A percentile compares a stretch with the other conserved stretches of the same genome.
phyloP scores from a whole-genome alignment of 495 filamentous ascomycete genomes.

The Amphirosellinia nigrospora region DNA sequence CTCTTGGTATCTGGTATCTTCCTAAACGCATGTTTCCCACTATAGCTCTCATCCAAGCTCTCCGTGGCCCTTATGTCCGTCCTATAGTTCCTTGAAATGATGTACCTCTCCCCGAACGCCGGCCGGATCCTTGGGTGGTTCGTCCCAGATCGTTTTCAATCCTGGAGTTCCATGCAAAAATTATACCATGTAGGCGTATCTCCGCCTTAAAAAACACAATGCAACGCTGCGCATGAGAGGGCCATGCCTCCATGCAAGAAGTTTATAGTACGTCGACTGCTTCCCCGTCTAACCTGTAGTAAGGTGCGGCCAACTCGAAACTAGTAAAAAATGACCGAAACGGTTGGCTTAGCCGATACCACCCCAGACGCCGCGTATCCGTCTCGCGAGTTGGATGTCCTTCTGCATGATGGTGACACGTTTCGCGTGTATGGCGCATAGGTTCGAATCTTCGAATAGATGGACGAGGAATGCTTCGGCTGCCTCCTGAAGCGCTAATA shows the following conservation, averaged over 20 bases:
- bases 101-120: constrained; percentile 18
- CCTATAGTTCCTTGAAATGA: constrained; percentile 7
- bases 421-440: constrained; percentile 95
- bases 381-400: constrained; percentile 87
- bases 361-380: constrained; percentile 74
- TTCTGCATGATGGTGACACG: constrained; percentile 98
- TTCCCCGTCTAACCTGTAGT: not conserved
- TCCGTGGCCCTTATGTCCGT: not conserved
- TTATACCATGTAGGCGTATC: not conserved
- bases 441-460: constrained; percentile 93
- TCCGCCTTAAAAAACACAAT: not conserved
- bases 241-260: not conserved
- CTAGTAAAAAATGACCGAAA: not conserved
- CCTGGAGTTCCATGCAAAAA: not conserved
- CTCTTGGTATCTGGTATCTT: constrained; percentile 24
- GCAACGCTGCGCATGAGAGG: not conserved
- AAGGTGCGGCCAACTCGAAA: not conserved
- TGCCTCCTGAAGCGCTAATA: constrained; percentile 88
- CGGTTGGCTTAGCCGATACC: constrained; percentile 44
- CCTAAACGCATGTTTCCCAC: constrained; percentile 20
- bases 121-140: not conserved
- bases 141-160: not conserved
- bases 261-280: not conserved
- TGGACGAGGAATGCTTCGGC: constrained; percentile 92
- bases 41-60: not conserved